phyloP scores from a whole-genome alignment of 148 eudicot species.

The Gaultheria prostrata region DNA sequence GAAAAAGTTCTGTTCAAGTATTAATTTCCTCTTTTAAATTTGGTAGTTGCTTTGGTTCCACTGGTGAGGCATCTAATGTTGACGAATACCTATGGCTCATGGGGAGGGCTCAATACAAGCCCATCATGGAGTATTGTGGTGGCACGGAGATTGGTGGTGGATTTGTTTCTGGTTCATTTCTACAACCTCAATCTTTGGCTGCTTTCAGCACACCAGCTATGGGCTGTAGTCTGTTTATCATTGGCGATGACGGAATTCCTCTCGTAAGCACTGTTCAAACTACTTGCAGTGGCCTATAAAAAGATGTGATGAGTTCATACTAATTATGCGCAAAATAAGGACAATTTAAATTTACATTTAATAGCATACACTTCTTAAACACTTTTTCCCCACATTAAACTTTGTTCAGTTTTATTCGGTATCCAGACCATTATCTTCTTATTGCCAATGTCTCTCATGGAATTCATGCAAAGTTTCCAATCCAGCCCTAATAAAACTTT shows the following conservation, averaged over 20 bases:
- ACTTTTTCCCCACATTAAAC: background rate
- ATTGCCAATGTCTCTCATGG: background rate
- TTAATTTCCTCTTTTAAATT: conserved; percentile 4
- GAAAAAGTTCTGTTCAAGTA: background rate
- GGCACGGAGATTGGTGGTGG: conserved; percentile 99
- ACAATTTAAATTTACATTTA: no score
- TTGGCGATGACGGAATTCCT: conserved; percentile 68
- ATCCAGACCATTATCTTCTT: background rate
- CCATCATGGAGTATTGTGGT: conserved; percentile 90
- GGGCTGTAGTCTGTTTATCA: conserved; percentile 77
- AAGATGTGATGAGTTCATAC: background rate
- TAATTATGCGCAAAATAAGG: background rate
- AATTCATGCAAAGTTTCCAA: background rate
- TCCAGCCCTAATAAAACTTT: background rate
- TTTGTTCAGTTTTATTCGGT: background rate
- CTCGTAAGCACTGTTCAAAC: conserved; percentile 49
- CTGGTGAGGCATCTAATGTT: conserved; percentile 95
- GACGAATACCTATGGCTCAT: conserved; percentile 96
- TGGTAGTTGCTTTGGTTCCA: conserved; percentile 81
- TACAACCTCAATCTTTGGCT: conserved; percentile 83
- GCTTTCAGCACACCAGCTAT: conserved; percentile 93
- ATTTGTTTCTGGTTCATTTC: conserved; percentile 70
- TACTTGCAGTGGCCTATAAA: background rate
- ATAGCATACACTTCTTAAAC: background rate
- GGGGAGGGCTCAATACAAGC: conserved; percentile 92